These are phyloP conservation scores for Naumovozyma baii DNA, from an alignment of 805 yeast genomes.

Conservation along the genomic window DNA sequence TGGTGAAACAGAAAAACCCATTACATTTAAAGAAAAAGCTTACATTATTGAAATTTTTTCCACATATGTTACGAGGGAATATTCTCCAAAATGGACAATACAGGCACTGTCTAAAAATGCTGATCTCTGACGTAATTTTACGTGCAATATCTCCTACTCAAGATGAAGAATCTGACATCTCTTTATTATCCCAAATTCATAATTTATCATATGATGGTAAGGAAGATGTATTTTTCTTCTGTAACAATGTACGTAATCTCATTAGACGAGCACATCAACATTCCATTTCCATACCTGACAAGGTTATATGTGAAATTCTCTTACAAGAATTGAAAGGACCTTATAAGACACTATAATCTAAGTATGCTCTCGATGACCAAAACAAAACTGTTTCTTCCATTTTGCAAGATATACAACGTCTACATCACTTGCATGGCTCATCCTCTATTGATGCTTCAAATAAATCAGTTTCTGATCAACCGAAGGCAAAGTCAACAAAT, in stretches of 20 bases:
- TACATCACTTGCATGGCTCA: background rate
- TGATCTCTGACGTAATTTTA: background rate
- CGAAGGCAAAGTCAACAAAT: too few species aligned
- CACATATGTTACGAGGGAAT: background rate
- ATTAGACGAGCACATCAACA: background rate
- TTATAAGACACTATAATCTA: background rate
- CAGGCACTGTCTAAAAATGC: background rate
- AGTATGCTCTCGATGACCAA: background rate
- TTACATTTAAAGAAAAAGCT: conserved; percentile 1
- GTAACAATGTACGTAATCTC: background rate
- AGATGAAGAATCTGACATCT: conserved; percentile 1
- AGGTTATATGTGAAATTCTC: background rate
- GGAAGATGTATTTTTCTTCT: conserved; percentile 3
- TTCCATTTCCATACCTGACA: background rate
- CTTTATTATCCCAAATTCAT: background rate
- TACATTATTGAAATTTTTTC: background rate
- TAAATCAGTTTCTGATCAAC: background rate
- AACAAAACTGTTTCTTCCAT: background rate
- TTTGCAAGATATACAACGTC: background rate
- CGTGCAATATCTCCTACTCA: background rate
- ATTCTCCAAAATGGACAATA: background rate
- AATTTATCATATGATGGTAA: conserved; percentile 4
- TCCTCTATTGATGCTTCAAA: background rate
- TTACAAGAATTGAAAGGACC: background rate
- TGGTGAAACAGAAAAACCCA: background rate